Base-by-base conservation (phyloP, 139 green algal species). In the Chlorella vulgaris region DNA sequence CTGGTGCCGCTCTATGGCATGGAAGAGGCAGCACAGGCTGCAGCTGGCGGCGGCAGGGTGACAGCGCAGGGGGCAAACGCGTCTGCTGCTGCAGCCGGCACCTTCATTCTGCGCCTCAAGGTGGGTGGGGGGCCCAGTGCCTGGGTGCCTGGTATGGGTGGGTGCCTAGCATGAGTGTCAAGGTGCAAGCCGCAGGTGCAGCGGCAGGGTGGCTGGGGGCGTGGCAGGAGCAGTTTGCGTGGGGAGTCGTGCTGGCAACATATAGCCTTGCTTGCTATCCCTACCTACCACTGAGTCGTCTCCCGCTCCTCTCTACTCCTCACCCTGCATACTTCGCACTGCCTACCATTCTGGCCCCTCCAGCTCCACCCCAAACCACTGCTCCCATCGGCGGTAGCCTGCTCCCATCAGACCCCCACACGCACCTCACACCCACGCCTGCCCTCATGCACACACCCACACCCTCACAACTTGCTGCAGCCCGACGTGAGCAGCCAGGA, bases 41-140 rank as follows among this genome's bases (percentile, higher is more conserved):
- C 63, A 31, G 78, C 61, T 39, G 40, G 47, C 38, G 55, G 39
- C 24, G 4, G 28, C 7, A 42, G 40, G 35, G 55, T 61, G 55
- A 61, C 29, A 3, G 58, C 69, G 74, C 74, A 79, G 58, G 22
- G 22, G 10, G 69, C 29, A 7, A 33, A 78, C 7, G 21, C 24
- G 18, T 3, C 68, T 13, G 73, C 67, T 19, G 50, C 73, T 24
- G 38, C 21, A 33, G 8, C 13, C 15, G 67, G 74, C n/a, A n/a
- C n/a, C 38, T 91, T 86, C 79, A 87, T 91, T 60, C 83, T 91
- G 69, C 85, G 85, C 66, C 80, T 91, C 0, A 85, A 84, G 73
- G 73, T 79, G 53, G 43, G 71, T 58, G 47, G 47, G 47, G n/a
- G 15, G 47, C 47, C 47, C 15, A 15, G 10, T 15, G 47, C 13